Evolutionary conservation across 257 asterid genomes (phyloP).

Genomic region (Solanum chmielewskii): DNA sequence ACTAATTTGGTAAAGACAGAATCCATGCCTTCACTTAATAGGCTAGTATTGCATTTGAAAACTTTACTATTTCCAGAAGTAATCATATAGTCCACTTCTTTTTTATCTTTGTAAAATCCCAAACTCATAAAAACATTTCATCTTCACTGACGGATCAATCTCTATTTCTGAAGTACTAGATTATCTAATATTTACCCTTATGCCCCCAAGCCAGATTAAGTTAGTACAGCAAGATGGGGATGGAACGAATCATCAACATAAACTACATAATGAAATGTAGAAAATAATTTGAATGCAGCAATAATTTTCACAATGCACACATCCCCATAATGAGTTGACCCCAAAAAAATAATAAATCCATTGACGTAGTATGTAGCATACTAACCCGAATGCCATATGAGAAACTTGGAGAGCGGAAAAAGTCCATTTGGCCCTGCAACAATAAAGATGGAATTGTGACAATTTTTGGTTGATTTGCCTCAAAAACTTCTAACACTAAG

Average conservation of each 20-base stretch:
- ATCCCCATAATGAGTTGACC: neutral
- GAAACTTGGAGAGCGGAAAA: slow-evolving; percentile 65
- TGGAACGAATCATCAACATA: neutral
- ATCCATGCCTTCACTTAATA: neutral
- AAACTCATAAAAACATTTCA: neutral
- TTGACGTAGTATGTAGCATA: slow-evolving; percentile 4
- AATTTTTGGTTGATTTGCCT: neutral
- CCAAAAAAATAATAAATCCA: neutral
- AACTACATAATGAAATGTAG: neutral
- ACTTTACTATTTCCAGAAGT: neutral
- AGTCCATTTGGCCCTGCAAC: slow-evolving; percentile 91
- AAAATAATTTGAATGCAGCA: neutral
- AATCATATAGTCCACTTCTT: neutral
- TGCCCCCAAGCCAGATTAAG: neutral
- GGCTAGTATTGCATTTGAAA: neutral
- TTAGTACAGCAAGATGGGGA: neutral
- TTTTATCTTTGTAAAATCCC: neutral
- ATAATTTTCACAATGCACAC: neutral
- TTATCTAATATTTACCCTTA: neutral
- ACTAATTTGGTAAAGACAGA: neutral
- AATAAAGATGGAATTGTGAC: slow-evolving; percentile 3
- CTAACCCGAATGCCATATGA: slow-evolving; percentile 82
- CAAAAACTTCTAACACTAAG: neutral
- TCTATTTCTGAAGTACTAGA: neutral
- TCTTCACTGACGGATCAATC: neutral